Percentiles rank a stretch among this genome's conserved stretches.
phyloP scores from a whole-genome alignment of 768 basidiomycete genomes.

The Lenzites betulinus region DNA sequence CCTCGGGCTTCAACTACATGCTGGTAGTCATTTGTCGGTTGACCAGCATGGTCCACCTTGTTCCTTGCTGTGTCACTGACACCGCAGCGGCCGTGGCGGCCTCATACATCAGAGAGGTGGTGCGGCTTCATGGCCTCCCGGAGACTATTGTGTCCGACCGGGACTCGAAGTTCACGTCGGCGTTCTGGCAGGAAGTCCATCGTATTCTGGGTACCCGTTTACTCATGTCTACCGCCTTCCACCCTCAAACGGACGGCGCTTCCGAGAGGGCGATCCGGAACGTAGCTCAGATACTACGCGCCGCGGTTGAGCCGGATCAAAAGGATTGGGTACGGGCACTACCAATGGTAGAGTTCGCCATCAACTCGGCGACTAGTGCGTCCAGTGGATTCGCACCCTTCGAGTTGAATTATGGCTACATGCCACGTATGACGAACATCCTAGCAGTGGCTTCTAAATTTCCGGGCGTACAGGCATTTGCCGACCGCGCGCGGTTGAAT shows the following conservation, averaged over 20 bases:
- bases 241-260: constrained; percentile 37
- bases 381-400: neutral
- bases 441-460: neutral
- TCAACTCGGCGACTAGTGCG: neutral
- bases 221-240: constrained; percentile 33
- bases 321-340: too few relatives aligned
- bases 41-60: constrained; percentile 26
- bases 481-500: neutral
- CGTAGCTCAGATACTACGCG: neutral
- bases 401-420: neutral
- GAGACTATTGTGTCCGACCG: constrained; percentile 32
- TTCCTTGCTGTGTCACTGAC: constrained; percentile 24
- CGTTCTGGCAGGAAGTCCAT: constrained; percentile 36
- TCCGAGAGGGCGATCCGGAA: constrained; percentile 22
- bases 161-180: constrained; percentile 37
- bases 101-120: constrained; percentile 21
- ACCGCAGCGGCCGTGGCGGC: neutral
- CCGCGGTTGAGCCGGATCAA: too few relatives aligned
- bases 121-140: constrained; percentile 27
- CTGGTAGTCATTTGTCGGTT: constrained; percentile 27
- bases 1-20: constrained; percentile 28
- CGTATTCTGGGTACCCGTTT: constrained; percentile 23
- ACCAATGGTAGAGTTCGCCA: too few relatives aligned
- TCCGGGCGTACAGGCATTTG: neutral
- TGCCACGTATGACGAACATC: neutral